Evolutionary conservation across 768 basidiomycete genomes (phyloP).

Genomic region (Termitomyces sp.): DNA sequence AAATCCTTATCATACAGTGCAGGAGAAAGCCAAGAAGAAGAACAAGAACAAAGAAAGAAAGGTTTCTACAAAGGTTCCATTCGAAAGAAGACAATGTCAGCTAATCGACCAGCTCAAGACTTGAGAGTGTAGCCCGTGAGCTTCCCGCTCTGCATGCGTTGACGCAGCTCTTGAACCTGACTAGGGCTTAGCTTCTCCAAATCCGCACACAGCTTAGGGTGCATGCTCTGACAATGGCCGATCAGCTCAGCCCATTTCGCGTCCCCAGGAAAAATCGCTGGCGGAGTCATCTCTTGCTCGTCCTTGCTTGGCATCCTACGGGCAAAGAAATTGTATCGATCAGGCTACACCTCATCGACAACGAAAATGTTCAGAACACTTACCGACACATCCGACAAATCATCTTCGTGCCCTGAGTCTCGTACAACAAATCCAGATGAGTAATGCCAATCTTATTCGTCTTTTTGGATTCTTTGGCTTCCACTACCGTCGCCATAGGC

Average conservation of each 20-base stretch:
- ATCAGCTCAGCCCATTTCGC: slow-evolving; percentile 27
- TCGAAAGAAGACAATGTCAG: background rate
- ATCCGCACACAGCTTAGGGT: slow-evolving; percentile 25
- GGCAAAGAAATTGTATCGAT: background rate
- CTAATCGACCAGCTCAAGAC: background rate
- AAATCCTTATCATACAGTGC: background rate
- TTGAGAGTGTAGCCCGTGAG: slow-evolving; percentile 6
- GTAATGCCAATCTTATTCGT: slow-evolving; percentile 24
- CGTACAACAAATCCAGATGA: slow-evolving; percentile 27
- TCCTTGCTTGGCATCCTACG: slow-evolving; percentile 6
- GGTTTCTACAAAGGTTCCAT: background rate
- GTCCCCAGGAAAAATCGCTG: slow-evolving; percentile 18
- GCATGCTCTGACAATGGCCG: slow-evolving; percentile 25
- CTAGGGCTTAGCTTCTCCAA: slow-evolving; percentile 24
- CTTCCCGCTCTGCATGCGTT: slow-evolving; percentile 16
- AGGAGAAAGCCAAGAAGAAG: background rate
- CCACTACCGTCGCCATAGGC: background rate
- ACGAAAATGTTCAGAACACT: slow-evolving; percentile 4
- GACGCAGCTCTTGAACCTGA: slow-evolving; percentile 28
- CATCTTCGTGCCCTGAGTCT: slow-evolving; percentile 17
- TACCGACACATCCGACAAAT: slow-evolving; percentile 27
- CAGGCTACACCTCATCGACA: background rate
- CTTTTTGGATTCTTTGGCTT: background rate
- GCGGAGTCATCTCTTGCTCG: background rate
- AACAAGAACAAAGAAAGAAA: background rate